These are phyloP conservation scores for Euphorbia corollata DNA, from an alignment of 441 rosid genomes.

Conservation along the genomic window DNA sequence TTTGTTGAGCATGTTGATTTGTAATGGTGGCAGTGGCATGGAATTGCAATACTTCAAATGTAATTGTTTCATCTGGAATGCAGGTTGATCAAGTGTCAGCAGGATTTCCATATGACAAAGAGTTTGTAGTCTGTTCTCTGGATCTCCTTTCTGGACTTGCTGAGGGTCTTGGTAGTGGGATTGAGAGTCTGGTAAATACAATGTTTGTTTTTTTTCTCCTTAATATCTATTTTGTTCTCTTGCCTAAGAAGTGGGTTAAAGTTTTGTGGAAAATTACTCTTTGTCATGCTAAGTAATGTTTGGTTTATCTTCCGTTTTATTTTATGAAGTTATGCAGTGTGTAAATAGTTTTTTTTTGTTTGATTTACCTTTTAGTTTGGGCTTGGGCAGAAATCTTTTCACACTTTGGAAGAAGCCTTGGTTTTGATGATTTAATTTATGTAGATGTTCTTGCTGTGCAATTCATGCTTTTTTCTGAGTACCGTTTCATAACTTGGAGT, in stretches of 20 bases:
- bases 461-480: background rate
- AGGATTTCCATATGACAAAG: conserved; percentile 78
- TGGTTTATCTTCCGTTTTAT: background rate
- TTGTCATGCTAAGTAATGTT: background rate
- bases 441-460: background rate
- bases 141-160: conserved; percentile 96
- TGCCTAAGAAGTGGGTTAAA: conserved; percentile 8
- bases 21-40: conserved; percentile 5
- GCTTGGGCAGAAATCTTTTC: background rate
- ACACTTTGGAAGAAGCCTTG: background rate
- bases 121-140: conserved; percentile 84
- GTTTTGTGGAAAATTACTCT: background rate
- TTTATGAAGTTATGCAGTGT: background rate
- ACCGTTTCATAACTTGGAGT: background rate
- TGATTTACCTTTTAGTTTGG: background rate
- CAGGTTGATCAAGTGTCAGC: conserved; percentile 76
- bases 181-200: conserved; percentile 78
- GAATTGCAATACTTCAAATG: background rate
- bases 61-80: conserved; percentile 19
- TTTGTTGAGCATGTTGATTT: background rate
- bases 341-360: background rate
- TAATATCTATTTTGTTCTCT: conserved; percentile 4
- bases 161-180: conserved; percentile 88
- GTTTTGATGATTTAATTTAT: background rate
- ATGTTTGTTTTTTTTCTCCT: conserved; percentile 15